Conservation (phyloP, 139 green algal species). For the Dunaliella sp. region DNA sequence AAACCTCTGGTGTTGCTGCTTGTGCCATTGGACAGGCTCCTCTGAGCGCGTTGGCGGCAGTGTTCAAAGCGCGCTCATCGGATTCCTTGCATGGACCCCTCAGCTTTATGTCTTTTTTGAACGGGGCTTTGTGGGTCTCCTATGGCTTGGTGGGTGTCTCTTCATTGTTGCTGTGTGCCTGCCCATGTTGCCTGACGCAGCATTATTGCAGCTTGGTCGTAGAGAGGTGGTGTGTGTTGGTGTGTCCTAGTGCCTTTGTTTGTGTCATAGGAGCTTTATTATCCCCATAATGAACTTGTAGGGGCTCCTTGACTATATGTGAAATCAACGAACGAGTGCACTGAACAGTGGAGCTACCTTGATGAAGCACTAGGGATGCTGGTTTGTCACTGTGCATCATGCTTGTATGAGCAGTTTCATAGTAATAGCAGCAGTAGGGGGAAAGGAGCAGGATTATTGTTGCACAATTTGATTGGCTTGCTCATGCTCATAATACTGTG, state of each 20-base stretch:
- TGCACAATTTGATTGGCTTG: too few species aligned
- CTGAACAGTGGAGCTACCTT: too few species aligned
- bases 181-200: neutral
- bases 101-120: slow-evolving; percentile 57
- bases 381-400: too few species aligned
- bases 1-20: too few species aligned
- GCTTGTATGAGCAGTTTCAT: too few species aligned
- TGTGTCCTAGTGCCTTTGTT: too few species aligned
- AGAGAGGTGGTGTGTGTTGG: neutral
- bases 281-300: neutral
- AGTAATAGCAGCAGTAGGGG: too few species aligned
- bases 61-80: slow-evolving; percentile 45
- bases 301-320: neutral
- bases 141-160: slow-evolving; percentile 38
- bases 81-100: slow-evolving; percentile 50
- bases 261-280: neutral
- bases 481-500: too few species aligned
- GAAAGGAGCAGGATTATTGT: too few species aligned
- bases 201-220: neutral
- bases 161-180: neutral
- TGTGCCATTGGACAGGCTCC: slow-evolving; percentile 34
- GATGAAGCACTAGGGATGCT: too few species aligned
- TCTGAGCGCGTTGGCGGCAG: slow-evolving; percentile 44
- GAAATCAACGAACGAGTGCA: too few species aligned
- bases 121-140: slow-evolving; percentile 58